Conservation (phyloP, 441 rosid genomes). For the Adansonia grandidieri region DNA sequence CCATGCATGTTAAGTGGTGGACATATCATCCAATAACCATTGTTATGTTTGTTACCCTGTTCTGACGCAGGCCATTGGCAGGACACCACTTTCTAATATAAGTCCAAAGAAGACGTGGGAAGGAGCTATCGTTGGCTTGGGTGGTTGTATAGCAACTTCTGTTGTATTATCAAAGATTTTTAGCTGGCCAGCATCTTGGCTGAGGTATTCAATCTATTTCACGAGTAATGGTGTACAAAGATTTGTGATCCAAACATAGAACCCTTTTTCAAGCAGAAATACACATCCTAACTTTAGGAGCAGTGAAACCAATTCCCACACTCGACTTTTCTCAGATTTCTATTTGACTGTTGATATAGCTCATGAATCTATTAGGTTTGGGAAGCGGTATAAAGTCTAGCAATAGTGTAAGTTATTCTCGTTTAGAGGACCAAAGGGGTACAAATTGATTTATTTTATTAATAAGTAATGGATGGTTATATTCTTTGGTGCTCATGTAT, state of each 20-base stretch:
- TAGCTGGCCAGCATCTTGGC: conserved; percentile 76
- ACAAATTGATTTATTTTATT: neutral
- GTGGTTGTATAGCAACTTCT: conserved; percentile 73
- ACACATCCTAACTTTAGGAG: too few relatives aligned
- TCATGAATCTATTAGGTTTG: too few relatives aligned
- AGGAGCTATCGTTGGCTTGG: conserved; percentile 79
- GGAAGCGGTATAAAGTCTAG: neutral
- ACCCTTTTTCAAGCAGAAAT: too few relatives aligned
- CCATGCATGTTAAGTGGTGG: conserved; percentile 13
- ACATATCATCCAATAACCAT: neutral
- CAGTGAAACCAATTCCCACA: neutral
- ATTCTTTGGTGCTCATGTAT: neutral
- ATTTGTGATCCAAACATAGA: too few relatives aligned
- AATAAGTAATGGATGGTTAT: conserved; percentile 1
- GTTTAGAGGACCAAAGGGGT: neutral
- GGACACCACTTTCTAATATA: conserved; percentile 76
- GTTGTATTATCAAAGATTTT: conserved; percentile 60
- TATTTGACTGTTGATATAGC: neutral
- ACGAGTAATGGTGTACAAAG: too few relatives aligned
- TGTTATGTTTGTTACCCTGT: conserved; percentile 15
- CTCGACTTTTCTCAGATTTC: neutral
- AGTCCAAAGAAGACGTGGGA: conserved; percentile 97
- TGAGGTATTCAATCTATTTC: conserved; percentile 51
- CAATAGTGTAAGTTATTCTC: neutral
- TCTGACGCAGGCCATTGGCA: conserved; percentile 74